Evolutionary conservation across 768 basidiomycete species (phyloP).

Genomic region (Lactarius trivialis): DNA sequence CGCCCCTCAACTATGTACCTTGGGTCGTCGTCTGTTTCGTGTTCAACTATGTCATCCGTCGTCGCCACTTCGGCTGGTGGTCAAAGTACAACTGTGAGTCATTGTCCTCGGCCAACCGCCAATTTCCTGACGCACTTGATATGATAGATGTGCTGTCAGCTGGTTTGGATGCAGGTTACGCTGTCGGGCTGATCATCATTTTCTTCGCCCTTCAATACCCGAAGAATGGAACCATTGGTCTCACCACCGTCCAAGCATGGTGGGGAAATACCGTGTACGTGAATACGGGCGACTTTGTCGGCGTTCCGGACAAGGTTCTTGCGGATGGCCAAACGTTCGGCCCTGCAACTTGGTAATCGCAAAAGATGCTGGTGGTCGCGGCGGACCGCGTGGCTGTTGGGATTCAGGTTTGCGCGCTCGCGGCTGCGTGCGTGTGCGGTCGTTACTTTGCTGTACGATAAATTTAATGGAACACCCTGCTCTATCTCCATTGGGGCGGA

Average conservation of each 20-base stretch:
- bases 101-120: conserved; percentile 18
- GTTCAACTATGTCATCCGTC: conserved; percentile 35
- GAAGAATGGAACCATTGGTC: conserved; percentile 50
- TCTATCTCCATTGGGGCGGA: background rate
- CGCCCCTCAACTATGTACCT: conserved; percentile 36
- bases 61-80: conserved; percentile 36
- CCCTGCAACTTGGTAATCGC: conserved; percentile 10
- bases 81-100: conserved; percentile 33
- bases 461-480: background rate
- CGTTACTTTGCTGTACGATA: background rate
- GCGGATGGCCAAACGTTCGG: conserved; percentile 17
- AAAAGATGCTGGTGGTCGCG: background rate
- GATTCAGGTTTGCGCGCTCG: background rate
- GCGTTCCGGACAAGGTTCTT: conserved; percentile 17
- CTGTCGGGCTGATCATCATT: conserved; percentile 46
- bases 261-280: conserved; percentile 55
- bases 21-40: conserved; percentile 34
- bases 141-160: conserved; percentile 61
- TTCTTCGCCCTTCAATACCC: conserved; percentile 66
- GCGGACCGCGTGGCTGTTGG: background rate
- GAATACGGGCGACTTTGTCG: conserved; percentile 30
- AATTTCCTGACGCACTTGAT: background rate
- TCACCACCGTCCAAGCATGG: conserved; percentile 49
- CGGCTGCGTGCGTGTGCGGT: background rate
- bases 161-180: conserved; percentile 65